A percentile compares a stretch with the other conserved stretches of the same genome.
phyloP scores from a whole-genome alignment of 495 filamentous ascomycete species.

The Penicillium maclennaniae region DNA sequence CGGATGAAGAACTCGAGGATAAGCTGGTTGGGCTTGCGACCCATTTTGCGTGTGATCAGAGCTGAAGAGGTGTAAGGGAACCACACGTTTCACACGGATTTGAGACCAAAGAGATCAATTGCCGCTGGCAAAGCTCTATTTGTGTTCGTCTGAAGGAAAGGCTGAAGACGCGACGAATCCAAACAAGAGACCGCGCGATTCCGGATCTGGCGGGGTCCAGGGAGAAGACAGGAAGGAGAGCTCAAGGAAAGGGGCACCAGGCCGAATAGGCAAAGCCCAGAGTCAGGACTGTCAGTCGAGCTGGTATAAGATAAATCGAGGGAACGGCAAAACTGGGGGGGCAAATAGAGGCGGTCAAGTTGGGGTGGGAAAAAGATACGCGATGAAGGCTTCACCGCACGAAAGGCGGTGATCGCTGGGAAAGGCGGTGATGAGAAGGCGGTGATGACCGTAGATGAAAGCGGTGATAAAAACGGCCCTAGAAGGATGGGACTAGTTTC shows the following conservation, averaged over 20 bases:
- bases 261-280: constrained; percentile 7
- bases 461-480: constrained; percentile 30
- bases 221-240: background rate
- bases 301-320: background rate
- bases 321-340: constrained; percentile 37
- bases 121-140: background rate
- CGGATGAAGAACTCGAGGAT: constrained; percentile 82
- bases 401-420: constrained; percentile 42
- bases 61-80: background rate
- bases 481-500: background rate
- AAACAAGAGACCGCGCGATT: constrained; percentile 5
- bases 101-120: background rate
- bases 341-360: constrained; percentile 39
- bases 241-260: background rate
- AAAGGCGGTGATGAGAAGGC: constrained; percentile 40
- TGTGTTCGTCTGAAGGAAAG: background rate
- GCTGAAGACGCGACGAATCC: constrained; percentile 3
- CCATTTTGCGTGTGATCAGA: constrained; percentile 49
- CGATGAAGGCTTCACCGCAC: constrained; percentile 42
- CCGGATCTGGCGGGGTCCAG: background rate
- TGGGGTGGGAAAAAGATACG: constrained; percentile 23
- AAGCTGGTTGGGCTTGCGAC: constrained; percentile 74
- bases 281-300: constrained; percentile 1
- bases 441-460: constrained; percentile 25
- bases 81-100: background rate